These are phyloP conservation scores for Yamagishiella unicocca DNA, from an alignment of 139 green algal species.

Conservation along the genomic window DNA sequence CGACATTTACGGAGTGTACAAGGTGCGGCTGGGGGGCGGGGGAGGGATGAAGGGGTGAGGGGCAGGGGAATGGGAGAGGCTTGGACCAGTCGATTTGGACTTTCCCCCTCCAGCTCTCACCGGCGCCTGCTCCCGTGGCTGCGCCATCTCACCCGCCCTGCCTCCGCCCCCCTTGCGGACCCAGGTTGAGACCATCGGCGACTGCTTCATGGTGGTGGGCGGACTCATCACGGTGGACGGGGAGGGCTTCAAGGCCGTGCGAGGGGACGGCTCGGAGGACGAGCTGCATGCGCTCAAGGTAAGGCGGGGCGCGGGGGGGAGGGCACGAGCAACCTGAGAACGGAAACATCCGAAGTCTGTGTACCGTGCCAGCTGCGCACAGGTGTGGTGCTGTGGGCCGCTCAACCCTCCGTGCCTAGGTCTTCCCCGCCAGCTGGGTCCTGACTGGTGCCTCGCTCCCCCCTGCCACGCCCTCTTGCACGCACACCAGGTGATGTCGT, in stretches of 20 bases:
- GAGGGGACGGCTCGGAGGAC: slow-evolving; percentile 7
- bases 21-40: neutral
- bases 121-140: neutral
- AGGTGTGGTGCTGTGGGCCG: no score
- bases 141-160: neutral
- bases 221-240: slow-evolving; percentile 24
- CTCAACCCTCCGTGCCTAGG: no score
- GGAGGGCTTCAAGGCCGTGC: slow-evolving; percentile 40
- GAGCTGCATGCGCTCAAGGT: slow-evolving; percentile 38
- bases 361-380: no score
- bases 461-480: no score
- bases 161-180: neutral
- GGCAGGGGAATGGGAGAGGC: neutral
- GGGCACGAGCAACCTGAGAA: no score
- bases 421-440: no score
- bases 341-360: no score
- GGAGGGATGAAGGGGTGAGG: neutral
- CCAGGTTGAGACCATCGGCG: slow-evolving; percentile 58
- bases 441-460: no score
- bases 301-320: no score
- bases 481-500: no score
- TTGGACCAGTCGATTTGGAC: neutral
- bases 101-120: neutral
- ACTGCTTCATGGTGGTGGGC: slow-evolving; percentile 64
- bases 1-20: slow-evolving; percentile 25